phyloP scores from a whole-genome alignment of 2,329 filamentous ascomycete genomes.

The Aspergillus sp. region DNA sequence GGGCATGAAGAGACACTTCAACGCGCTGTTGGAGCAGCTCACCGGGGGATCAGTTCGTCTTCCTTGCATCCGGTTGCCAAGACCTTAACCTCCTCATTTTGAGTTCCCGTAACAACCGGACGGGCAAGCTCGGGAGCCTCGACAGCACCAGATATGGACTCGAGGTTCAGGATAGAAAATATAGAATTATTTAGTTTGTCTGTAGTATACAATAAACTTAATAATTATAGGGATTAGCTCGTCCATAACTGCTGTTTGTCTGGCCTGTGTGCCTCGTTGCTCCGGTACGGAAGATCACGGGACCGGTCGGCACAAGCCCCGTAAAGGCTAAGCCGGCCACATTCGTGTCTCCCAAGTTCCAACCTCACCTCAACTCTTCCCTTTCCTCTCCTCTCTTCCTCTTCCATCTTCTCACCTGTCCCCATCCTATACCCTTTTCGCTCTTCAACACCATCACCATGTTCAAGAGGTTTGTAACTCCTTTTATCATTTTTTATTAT shows the following conservation, averaged over 20 bases:
- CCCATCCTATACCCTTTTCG: slow-evolving; percentile 36
- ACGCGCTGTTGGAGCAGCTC: background rate
- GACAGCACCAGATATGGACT: background rate
- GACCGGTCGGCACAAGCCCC: slow-evolving; percentile 45
- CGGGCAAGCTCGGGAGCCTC: slow-evolving; percentile 11
- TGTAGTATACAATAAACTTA: background rate
- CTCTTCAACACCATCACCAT: slow-evolving; percentile 54
- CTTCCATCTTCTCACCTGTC: slow-evolving; percentile 33
- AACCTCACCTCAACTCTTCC: slow-evolving; percentile 30
- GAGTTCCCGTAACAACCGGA: slow-evolving; percentile 19
- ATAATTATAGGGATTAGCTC: background rate
- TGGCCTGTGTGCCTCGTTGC: slow-evolving; percentile 14
- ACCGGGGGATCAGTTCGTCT: slow-evolving; percentile 4
- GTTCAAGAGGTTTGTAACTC: slow-evolving; percentile 59
- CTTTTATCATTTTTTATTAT: slow-evolving; percentile 12
- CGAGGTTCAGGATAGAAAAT: background rate
- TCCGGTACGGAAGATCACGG: slow-evolving; percentile 44
- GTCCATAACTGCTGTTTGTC: background rate
- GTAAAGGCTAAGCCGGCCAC: slow-evolving; percentile 39
- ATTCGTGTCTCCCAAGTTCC: slow-evolving; percentile 30
- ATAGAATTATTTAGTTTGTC: background rate
- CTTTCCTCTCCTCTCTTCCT: slow-evolving; percentile 31
- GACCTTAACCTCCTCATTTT: slow-evolving; percentile 20
- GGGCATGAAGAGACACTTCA: too few relatives aligned
- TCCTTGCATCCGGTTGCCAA: slow-evolving; percentile 26